Base-by-base conservation (phyloP, 306 rosid genomes). In the Sindora glabra region DNA sequence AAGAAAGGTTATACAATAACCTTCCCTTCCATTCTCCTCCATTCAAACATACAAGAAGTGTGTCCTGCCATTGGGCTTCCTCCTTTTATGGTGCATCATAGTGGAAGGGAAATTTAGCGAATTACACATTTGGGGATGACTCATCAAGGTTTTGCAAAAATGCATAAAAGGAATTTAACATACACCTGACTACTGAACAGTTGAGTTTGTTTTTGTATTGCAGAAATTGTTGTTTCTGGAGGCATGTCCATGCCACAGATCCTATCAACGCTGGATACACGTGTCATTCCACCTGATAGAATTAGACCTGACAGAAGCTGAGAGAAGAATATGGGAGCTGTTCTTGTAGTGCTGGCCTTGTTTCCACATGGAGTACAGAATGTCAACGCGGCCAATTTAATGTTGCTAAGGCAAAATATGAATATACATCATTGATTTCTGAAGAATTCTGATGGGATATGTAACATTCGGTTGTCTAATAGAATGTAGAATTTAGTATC, bases 211-310 rank as follows among this genome's bases (percentile, higher is more conserved):
- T 73, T 27, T 27, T 50, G 36, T 25, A 59, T 71, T 72, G 80
- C 95, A 89, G 96, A 89, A 73, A 89, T 89, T 71, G 96, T 89
- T 2, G 95, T 89, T 32, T 89, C 96, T 17, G 95, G 95, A 55
- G 96, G 96, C 77, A 89, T 89, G 96, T 89, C 96, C 29, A 89
- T 89, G 96, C 96, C 96, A 4, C 96, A 86, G 70, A 70, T 81
- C 47, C 77, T 86, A 60, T 83, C 89, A 8, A 83, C 86, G 1
- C 13, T 81, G 22, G 91, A 86, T 59, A 26, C 89, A 45, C 78
- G 70, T 22, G 41, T 65, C 38, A 50, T 40, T 66, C 84, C 90
- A 30, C 68, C 47, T 33, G 78, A 82, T 29, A 69, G 78, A 71
- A 82, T 59, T 64, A 82, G 86, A 63, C 59, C 66, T 36, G 51